Evolutionary conservation across 108 stramenopile species (phyloP).

Genomic region (Cyclotella atomus): DNA sequence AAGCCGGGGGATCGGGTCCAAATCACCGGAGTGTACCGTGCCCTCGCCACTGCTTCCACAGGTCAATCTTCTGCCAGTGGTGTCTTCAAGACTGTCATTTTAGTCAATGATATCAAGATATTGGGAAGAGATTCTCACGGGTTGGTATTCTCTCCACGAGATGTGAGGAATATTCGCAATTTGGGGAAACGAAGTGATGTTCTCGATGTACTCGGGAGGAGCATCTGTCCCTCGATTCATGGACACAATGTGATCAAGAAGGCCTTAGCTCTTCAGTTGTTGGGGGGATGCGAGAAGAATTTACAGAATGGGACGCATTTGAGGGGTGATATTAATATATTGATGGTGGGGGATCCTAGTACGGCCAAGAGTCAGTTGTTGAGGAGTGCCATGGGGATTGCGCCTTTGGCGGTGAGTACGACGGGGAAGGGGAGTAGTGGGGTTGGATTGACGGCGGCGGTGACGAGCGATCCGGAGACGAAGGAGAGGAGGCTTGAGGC

Average conservation of each 20-base stretch:
- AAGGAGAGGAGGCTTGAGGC: conserved; percentile 97
- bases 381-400: conserved; percentile 93
- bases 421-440: conserved; percentile 97
- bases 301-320: conserved; percentile 97
- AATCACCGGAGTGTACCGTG: conserved; percentile 92
- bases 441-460: conserved; percentile 99
- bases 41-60: conserved; percentile 66
- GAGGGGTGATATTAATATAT: conserved; percentile 98
- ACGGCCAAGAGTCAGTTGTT: conserved; percentile 99
- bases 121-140: conserved; percentile 87
- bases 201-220: conserved; percentile 81
- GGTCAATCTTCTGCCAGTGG: conserved; percentile 66
- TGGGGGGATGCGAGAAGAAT: conserved; percentile 96
- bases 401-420: conserved; percentile 92
- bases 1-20: conserved; percentile 98
- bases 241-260: conserved; percentile 98
- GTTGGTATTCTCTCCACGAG: conserved; percentile 74
- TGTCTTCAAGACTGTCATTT: conserved; percentile 93
- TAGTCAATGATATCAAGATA: conserved; percentile 94
- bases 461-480: conserved; percentile 97
- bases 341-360: conserved; percentile 99
- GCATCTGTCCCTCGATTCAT: conserved; percentile 96
- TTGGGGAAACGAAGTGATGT: conserved; percentile 83
- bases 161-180: conserved; percentile 82
- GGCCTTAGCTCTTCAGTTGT: conserved; percentile 91